Evolutionary conservation across 2,329 filamentous ascomycete species (phyloP), one percentile per base, ranked within the genome.

Genomic region (Sclerotinia spermophila): DNA sequence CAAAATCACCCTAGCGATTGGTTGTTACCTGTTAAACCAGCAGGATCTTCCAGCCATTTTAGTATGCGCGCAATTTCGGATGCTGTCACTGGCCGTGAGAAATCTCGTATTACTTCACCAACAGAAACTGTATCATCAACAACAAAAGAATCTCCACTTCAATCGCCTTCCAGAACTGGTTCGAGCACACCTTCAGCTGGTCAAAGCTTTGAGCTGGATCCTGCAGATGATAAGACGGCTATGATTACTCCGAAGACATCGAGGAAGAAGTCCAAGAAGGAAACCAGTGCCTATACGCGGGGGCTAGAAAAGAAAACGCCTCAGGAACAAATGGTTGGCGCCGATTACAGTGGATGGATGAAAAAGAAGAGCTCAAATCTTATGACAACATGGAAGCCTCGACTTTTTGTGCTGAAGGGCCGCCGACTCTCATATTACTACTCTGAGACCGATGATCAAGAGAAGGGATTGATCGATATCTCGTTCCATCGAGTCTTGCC

Each of bases 331-430:
- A 96, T 97, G 81, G 83, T 89, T 73, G 89, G 89, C 72, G 95
- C 93, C 69, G 95, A 99, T 78, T 98, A 97, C 80, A 95, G 91
- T 77, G 96, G 96, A 1, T 99, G 96, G 96, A 99, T 99, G 96
- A 98, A 96, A 85, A 99, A 99, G 86, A 94, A 96, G 81, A 97
- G 93, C 72, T 95, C 93, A 1, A 96, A 95, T 77, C 84, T 98
- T 45, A 97, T 99, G 90, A 94, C 94, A 3, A 97, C 94, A 2
- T 99, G 96, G 96, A 99, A 98, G 79, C 92, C 94, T 19, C 90
- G 96, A 19, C 86, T 98, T n/a, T 99, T 99, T 78, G 90, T 99
- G 11, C 87, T 99, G 71, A 94, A 94, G 78, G 96, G 96, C 42
- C 90, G 95, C 67, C 90, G 96, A 6, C 84, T 99, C 42, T 94